Base-by-base conservation (phyloP, 305 asterid species). In the Fraxinus albicans region DNA sequence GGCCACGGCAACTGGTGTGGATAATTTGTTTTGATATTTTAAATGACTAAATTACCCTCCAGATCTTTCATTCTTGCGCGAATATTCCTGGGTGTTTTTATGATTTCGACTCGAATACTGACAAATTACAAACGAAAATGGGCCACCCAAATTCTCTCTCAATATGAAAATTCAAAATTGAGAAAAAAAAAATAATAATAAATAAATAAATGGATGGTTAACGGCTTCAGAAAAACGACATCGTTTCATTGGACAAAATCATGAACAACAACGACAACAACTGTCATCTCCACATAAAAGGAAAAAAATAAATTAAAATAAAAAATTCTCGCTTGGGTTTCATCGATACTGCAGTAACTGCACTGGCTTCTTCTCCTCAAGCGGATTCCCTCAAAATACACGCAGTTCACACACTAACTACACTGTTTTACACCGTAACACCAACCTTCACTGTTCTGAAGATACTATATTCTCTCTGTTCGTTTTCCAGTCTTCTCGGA, bases 51-150 rank as follows among this genome's bases (percentile, higher is more conserved):
- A 42, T 25, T 60, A 80, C 76, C 85, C 87, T 83, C 73, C 8
- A 55, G 87, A 86, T 87, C 27, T 87, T 86, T 55, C 23, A 35
- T 1, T 50, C 67, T 83, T 23, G 21, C 73, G 85, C 80, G 85
- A 86, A 84, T 88, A 84, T 86, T 13, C 76, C 8, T n/a, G 85
- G 86, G 19, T 58, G 4, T 31, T 86, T 86, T 83, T 65, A 89
- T 84, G 35, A 80, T 78, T 84, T 80, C 4, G 42, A 9, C 29
- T 55, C 25, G 8, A 55, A 55, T 55, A 55, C 67, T 1, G 0
- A 55, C 25, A 55, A 55, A 55, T 42, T 42, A 42, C 53, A 42
- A 42, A 15, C 63, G 63, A 17, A 50, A 15, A 50, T 15, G 25
- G 25, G 10, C 67, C 67, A 55, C 67, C 63, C 27, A 55, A 55